Evolutionary conservation across 2,329 filamentous ascomycete species (phyloP).

Genomic region (Aureobasidium sp.): DNA sequence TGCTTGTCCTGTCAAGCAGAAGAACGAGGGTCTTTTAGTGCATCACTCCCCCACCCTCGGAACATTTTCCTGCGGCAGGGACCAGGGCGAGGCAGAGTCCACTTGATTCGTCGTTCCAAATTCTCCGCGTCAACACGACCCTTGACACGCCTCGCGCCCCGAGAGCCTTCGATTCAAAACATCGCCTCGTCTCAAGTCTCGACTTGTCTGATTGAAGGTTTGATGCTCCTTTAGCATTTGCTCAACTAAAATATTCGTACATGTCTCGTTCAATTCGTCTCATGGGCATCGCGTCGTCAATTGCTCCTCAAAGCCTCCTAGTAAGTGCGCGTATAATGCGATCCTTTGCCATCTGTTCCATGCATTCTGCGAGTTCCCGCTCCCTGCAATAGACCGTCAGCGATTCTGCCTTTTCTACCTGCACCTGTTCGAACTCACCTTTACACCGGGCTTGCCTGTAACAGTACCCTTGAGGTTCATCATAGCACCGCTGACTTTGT

Average conservation of each 20-base stretch:
- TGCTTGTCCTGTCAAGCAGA: background rate
- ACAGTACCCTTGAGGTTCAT: conserved; percentile 65
- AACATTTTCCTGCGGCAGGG: background rate
- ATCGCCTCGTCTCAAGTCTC: background rate
- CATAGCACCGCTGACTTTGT: conserved; percentile 72
- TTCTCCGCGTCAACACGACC: conserved; percentile 6
- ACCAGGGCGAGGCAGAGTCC: background rate
- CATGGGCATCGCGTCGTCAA: conserved; percentile 1
- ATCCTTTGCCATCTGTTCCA: conserved; percentile 29
- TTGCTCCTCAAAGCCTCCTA: background rate
- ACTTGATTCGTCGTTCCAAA: background rate
- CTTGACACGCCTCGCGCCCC: background rate
- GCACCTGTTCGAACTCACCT: conserved; percentile 43
- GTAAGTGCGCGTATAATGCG: conserved; percentile 17
- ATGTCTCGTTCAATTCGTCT: conserved; percentile 8
- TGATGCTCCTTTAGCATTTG: conserved; percentile 3
- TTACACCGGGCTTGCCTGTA: conserved; percentile 61
- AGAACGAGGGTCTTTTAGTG: background rate
- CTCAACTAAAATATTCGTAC: conserved; percentile 12
- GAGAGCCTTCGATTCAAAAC: background rate
- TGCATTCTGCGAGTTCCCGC: conserved; percentile 30
- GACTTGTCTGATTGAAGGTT: conserved; percentile 4
- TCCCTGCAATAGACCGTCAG: conserved; percentile 21
- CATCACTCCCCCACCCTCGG: background rate
- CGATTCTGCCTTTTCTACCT: background rate